These are phyloP conservation scores for Zasmidium cellare DNA, from an alignment of 2,329 filamentous ascomycete species.

Conservation along the genomic window DNA sequence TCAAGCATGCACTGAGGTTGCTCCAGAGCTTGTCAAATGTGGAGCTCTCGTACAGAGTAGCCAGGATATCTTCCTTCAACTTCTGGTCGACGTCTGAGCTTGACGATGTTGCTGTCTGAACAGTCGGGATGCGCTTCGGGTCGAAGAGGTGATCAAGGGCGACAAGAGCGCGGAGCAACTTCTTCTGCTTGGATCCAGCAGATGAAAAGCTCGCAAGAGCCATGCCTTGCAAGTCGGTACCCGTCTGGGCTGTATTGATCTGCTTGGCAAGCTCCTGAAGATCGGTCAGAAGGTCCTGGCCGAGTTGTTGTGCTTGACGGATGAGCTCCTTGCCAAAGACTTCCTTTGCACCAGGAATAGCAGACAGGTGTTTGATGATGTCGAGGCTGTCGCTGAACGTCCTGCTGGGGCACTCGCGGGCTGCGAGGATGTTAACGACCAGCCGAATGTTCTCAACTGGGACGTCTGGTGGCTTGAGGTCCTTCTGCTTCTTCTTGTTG, in stretches of 20 bases:
- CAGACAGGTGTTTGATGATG: conserved; percentile 97
- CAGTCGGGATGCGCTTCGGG: conserved; percentile 57
- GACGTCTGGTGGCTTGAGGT: conserved; percentile 76
- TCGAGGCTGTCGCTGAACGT: conserved; percentile 97
- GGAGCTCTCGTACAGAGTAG: conserved; percentile 83
- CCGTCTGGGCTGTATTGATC: conserved; percentile 81
- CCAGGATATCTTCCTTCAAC: conserved; percentile 81
- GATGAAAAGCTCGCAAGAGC: conserved; percentile 95
- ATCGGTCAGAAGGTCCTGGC: conserved; percentile 79
- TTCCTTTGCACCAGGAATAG: conserved; percentile 84
- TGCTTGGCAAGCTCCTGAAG: conserved; percentile 82
- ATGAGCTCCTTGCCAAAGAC: conserved; percentile 93
- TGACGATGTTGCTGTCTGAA: conserved; percentile 9
- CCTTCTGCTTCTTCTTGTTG: conserved; percentile 61
- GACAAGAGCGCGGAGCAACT: conserved; percentile 86
- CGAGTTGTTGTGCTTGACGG: conserved; percentile 79
- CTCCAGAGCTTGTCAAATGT: conserved; percentile 91
- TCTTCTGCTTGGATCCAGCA: conserved; percentile 93
- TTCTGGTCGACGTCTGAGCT: conserved; percentile 48
- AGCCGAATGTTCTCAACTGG: conserved; percentile 86
- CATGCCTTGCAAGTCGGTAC: conserved; percentile 92
- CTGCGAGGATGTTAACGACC: conserved; percentile 95
- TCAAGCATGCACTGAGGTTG: conserved; percentile 84
- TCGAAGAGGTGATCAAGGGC: conserved; percentile 96
- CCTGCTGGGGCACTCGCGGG: conserved; percentile 93